Percentiles rank a stretch among this genome's conserved stretches.
Evolutionary conservation across 805 yeast genomes (phyloP).

Genomic region (Monosporozyma aerobia): DNA sequence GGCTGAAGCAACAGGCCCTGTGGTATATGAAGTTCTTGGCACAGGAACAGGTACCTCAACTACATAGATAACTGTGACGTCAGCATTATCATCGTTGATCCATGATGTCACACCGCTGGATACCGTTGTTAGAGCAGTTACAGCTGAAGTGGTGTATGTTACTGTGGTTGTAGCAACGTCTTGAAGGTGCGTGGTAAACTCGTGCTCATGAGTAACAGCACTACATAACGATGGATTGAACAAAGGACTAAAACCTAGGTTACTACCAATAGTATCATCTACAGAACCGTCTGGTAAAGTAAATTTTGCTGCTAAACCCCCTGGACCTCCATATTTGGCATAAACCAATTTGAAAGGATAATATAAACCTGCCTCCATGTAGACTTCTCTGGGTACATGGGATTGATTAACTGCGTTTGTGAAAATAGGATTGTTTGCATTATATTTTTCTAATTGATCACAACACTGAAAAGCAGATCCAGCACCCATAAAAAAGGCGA

Average conservation of each 20-base stretch:
- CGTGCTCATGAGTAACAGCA: no score
- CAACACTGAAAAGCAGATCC: no score
- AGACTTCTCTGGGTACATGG: neutral
- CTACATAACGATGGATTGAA: no score
- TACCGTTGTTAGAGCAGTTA: neutral
- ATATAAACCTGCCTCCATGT: slow-evolving; percentile 13
- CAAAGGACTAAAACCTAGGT: no score
- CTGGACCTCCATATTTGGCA: slow-evolving; percentile 8
- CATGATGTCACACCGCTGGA: neutral
- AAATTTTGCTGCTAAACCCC: slow-evolving; percentile 4
- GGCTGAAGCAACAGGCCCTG: neutral
- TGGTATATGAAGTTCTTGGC: neutral
- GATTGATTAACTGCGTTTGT: no score
- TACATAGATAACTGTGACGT: neutral
- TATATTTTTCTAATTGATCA: slow-evolving; percentile 2
- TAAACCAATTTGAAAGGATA: slow-evolving; percentile 19
- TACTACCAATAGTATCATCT: slow-evolving; percentile 4
- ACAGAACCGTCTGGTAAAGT: slow-evolving; percentile 10
- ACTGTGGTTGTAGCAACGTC: neutral
- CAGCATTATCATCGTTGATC: neutral
- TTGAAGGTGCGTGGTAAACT: neutral
- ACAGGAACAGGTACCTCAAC: neutral
- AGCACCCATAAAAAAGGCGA: no score
- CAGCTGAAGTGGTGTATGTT: slow-evolving; percentile 1
- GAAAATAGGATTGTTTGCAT: no score